Evolutionary conservation across 164 flowering plant species (phyloP).

Genomic region (Sedum album): DNA sequence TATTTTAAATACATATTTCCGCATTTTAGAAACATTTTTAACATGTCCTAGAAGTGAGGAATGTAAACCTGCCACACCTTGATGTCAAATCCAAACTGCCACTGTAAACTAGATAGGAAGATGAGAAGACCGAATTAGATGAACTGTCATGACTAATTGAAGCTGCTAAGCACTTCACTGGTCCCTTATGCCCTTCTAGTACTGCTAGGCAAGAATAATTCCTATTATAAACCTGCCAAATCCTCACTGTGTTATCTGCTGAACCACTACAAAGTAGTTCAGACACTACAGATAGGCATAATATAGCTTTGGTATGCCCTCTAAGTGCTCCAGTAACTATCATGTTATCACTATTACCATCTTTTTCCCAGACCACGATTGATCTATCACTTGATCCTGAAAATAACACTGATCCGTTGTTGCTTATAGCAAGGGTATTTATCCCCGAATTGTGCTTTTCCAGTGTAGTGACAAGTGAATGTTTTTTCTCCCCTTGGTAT

Average conservation of each 20-base stretch:
- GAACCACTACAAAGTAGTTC: no score
- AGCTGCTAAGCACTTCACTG: slow-evolving; percentile 71
- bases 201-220: slow-evolving; percentile 62
- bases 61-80: slow-evolving; percentile 56
- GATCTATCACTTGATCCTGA: no score
- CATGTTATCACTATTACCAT: no score
- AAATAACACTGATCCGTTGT: slow-evolving; percentile 43
- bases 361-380: no score
- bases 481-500: slow-evolving; percentile 36
- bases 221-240: slow-evolving; percentile 83
- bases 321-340: no score
- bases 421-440: slow-evolving; percentile 65
- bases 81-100: slow-evolving; percentile 74
- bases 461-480: slow-evolving; percentile 39
- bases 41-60: slow-evolving; percentile 20
- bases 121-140: slow-evolving; percentile 4
- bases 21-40: background rate
- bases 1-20: background rate
- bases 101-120: slow-evolving; percentile 46
- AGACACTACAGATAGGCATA: no score
- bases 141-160: slow-evolving; percentile 15
- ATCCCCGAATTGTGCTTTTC: slow-evolving; percentile 66
- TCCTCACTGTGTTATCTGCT: slow-evolving; percentile 64
- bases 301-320: slow-evolving; percentile 64
- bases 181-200: slow-evolving; percentile 71